Evolutionary conservation across 1,284 basidiomycete genomes (phyloP).

Genomic region (Ganoderma multipileum): DNA sequence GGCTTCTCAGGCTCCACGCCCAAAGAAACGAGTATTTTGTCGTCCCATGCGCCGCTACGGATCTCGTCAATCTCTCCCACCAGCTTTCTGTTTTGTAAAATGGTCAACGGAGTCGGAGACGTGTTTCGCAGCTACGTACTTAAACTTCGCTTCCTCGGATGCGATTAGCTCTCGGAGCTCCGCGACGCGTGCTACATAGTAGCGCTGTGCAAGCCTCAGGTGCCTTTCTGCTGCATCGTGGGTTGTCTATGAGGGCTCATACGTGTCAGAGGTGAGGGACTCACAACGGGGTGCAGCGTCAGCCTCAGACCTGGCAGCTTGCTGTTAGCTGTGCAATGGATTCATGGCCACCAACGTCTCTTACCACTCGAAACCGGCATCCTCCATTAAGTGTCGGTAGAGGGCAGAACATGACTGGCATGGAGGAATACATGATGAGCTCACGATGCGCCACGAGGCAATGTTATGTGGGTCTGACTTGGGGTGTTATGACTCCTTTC

Average conservation of each 20-base stretch:
- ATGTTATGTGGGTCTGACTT: slow-evolving; percentile 50
- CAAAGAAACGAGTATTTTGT: slow-evolving; percentile 54
- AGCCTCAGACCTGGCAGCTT: slow-evolving; percentile 30
- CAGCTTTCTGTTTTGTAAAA: slow-evolving; percentile 42
- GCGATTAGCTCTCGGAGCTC: slow-evolving; percentile 76
- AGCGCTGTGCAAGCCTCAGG: slow-evolving; percentile 73
- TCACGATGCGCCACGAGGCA: slow-evolving; percentile 6
- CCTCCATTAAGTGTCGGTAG: slow-evolving; percentile 73
- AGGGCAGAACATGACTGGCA: slow-evolving; percentile 71
- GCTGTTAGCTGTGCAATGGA: slow-evolving; percentile 8
- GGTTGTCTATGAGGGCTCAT: not conserved
- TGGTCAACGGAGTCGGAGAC: not conserved
- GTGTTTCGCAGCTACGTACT: slow-evolving; percentile 49
- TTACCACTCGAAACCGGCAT: slow-evolving; percentile 73
- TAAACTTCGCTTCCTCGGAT: slow-evolving; percentile 79
- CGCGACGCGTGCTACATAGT: slow-evolving; percentile 71
- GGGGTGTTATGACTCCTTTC: slow-evolving; percentile 69
- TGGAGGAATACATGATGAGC: slow-evolving; percentile 25
- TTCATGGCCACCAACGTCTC: slow-evolving; percentile 30
- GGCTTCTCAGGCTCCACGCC: slow-evolving; percentile 31
- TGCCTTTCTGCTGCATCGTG: slow-evolving; percentile 44
- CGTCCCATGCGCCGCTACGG: slow-evolving; percentile 72
- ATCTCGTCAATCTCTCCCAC: slow-evolving; percentile 79
- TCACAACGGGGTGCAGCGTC: slow-evolving; percentile 31
- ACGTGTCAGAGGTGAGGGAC: not conserved